Evolutionary conservation across 495 filamentous ascomycete genomes (phyloP).

Genomic region (Aspergillus kassunensis): DNA sequence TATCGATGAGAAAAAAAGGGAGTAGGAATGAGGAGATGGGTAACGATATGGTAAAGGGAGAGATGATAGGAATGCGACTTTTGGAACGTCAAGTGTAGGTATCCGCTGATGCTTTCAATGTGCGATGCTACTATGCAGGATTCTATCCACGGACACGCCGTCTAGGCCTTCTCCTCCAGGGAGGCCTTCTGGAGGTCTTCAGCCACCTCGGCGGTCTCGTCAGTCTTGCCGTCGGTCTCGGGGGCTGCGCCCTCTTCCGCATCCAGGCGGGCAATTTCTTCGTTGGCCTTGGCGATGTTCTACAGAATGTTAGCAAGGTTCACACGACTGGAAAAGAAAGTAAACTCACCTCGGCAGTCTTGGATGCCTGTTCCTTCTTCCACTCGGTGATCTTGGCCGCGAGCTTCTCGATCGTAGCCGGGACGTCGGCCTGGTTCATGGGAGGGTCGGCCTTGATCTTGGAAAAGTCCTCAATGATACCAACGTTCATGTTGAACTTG

Average conservation of each 20-base stretch:
- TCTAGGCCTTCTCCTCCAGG: constrained; percentile 52
- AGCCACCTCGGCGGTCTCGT: constrained; percentile 52
- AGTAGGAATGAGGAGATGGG: constrained; percentile 2
- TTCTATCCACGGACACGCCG: constrained; percentile 8
- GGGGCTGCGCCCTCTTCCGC: constrained; percentile 43
- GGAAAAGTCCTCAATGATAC: constrained; percentile 83
- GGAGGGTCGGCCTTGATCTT: constrained; percentile 83
- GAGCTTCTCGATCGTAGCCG: constrained; percentile 75
- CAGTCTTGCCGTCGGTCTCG: constrained; percentile 47
- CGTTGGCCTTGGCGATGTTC: constrained; percentile 70
- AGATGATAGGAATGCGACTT: constrained; percentile 14
- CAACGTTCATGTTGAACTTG: constrained; percentile 84
- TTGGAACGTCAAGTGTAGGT: constrained; percentile 11
- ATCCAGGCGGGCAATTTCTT: constrained; percentile 63
- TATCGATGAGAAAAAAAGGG: constrained; percentile 1
- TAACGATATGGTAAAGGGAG: background rate
- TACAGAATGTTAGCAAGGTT: constrained; percentile 30
- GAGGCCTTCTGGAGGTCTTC: constrained; percentile 57
- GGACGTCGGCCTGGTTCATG: constrained; percentile 76
- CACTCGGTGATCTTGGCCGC: constrained; percentile 88
- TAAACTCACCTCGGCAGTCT: constrained; percentile 81
- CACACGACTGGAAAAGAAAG: background rate
- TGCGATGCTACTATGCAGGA: constrained; percentile 13
- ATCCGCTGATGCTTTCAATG: constrained; percentile 15
- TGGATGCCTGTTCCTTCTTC: constrained; percentile 83